Conservation (phyloP, 2,329 filamentous ascomycete genomes). For the Harringtonia aguacate region DNA sequence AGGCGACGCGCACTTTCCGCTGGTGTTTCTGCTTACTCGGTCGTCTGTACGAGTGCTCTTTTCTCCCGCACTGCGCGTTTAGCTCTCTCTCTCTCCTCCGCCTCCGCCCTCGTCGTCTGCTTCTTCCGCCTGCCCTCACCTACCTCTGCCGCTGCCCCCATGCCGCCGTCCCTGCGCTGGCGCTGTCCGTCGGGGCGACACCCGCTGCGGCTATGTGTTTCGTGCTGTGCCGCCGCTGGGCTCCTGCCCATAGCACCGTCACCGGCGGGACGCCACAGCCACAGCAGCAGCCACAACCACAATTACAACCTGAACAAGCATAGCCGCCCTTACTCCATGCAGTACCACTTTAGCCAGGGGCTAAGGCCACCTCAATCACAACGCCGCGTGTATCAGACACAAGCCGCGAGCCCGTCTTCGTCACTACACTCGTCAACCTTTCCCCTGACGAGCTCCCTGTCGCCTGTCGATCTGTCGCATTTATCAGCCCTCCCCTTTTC, state of each 20-base stretch:
- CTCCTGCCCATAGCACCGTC: background rate
- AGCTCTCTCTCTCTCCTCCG: background rate
- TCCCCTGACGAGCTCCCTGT: slow-evolving; percentile 2
- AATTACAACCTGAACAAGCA: slow-evolving; percentile 2
- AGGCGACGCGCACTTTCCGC: too few relatives aligned
- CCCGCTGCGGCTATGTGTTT: slow-evolving; percentile 3
- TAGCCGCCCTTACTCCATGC: slow-evolving; percentile 6
- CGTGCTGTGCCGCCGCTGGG: slow-evolving; percentile 1
- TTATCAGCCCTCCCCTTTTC: slow-evolving; percentile 2
- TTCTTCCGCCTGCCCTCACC: background rate
- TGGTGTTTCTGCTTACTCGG: too few relatives aligned
- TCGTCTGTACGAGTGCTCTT: too few relatives aligned
- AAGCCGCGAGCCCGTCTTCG: background rate
- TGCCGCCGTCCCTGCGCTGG: slow-evolving; percentile 7
- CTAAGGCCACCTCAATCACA: slow-evolving; percentile 23
- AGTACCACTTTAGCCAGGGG: slow-evolving; percentile 14
- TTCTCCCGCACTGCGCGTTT: too few relatives aligned
- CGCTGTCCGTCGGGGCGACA: slow-evolving; percentile 3
- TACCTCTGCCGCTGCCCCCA: too few relatives aligned
- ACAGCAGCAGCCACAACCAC: background rate
- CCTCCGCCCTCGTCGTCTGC: background rate
- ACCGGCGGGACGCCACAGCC: slow-evolving; percentile 1
- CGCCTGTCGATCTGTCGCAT: slow-evolving; percentile 2
- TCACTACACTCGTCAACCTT: slow-evolving; percentile 5
- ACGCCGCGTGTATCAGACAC: slow-evolving; percentile 19